These are phyloP conservation scores for Paraphoma sp. DNA, from an alignment of 2,329 filamentous ascomycete genomes.

Conservation along the genomic window DNA sequence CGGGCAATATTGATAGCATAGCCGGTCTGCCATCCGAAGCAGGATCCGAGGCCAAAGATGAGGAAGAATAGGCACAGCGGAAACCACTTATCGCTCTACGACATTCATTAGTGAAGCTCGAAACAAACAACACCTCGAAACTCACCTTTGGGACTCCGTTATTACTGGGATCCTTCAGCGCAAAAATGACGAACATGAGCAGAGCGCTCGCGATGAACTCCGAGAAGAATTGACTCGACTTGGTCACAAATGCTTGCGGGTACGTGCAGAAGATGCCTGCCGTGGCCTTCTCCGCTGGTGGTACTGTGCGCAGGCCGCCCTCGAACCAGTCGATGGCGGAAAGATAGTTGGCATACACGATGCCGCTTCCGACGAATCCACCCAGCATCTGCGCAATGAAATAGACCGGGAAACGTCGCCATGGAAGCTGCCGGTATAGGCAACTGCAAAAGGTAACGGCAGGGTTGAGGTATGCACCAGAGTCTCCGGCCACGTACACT, in stretches of 20 bases:
- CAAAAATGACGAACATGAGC: conserved; percentile 75
- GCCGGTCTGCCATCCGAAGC: conserved; percentile 78
- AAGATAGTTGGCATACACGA: conserved; percentile 54
- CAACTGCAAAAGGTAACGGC: conserved; percentile 76
- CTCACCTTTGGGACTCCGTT: conserved; percentile 44
- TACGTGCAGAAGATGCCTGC: conserved; percentile 78
- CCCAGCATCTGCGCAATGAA: conserved; percentile 70
- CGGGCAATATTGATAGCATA: conserved; percentile 77
- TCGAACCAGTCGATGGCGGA: conserved; percentile 70
- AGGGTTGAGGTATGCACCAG: conserved; percentile 68
- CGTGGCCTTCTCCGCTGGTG: conserved; percentile 62
- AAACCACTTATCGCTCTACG: conserved; percentile 44
- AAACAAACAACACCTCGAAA: not conserved
- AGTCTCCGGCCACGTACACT: conserved; percentile 70
- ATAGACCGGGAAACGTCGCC: conserved; percentile 74
- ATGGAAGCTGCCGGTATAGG: conserved; percentile 71
- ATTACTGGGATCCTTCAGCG: conserved; percentile 64
- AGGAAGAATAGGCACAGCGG: conserved; percentile 72
- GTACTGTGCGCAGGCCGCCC: conserved; percentile 70
- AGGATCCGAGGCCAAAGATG: conserved; percentile 75
- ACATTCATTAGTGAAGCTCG: not conserved
- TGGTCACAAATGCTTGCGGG: conserved; percentile 70
- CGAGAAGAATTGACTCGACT: conserved; percentile 72
- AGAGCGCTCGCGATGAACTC: conserved; percentile 73
- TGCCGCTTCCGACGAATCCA: conserved; percentile 64